phyloP scores from a whole-genome alignment of 208 protist species.

The Acanthamoeba sp. region DNA sequence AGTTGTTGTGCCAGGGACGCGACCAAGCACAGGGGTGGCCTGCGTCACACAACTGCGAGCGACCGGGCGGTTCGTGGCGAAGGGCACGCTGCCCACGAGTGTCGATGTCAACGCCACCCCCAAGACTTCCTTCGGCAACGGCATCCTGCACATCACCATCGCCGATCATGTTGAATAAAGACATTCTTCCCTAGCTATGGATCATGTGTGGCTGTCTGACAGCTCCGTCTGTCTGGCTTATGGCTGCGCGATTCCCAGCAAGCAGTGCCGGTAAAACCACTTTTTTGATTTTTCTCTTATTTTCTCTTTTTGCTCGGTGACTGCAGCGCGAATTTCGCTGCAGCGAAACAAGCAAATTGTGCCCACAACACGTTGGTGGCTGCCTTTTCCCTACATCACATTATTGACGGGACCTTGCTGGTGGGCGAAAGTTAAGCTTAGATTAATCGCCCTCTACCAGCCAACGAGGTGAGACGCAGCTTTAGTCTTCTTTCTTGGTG shows the following conservation, averaged over 20 bases:
- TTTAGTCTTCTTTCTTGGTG: no score
- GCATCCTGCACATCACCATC: conserved; percentile 22
- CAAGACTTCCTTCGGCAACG: conserved; percentile 42
- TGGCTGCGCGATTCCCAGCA: no score
- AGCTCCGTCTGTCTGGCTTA: no score
- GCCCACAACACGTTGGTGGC: no score
- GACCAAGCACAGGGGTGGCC: not conserved
- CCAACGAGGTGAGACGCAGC: no score
- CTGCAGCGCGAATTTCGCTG: not conserved
- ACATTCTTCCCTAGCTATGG: not conserved
- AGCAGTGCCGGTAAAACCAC: no score
- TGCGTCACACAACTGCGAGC: conserved; percentile 15
- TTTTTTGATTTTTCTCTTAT: not conserved
- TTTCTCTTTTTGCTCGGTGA: not conserved
- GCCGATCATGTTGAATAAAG: not conserved
- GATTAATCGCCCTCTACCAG: no score
- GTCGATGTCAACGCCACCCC: not conserved
- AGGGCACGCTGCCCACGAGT: not conserved
- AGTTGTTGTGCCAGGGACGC: not conserved
- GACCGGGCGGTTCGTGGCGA: not conserved
- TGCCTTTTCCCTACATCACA: no score
- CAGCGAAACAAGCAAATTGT: no score
- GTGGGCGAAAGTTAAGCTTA: no score
- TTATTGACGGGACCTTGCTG: no score
- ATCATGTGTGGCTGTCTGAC: no score